Evolutionary conservation across 345 rosid genomes (phyloP).

Genomic region (Hypericum androsaemum): DNA sequence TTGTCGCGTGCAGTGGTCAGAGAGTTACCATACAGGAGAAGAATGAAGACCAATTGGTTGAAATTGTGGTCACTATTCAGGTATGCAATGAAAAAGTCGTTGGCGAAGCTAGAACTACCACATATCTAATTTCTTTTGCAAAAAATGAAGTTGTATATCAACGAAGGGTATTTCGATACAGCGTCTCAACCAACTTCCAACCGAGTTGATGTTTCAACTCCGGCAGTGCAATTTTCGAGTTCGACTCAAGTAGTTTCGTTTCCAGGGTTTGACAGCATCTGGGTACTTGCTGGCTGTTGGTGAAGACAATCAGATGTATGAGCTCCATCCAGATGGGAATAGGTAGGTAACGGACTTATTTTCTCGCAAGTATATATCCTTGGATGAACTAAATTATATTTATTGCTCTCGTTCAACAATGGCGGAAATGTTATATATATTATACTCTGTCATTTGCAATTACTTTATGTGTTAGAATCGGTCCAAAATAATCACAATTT

Average conservation of each 20-base stretch:
- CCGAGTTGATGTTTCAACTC: no score
- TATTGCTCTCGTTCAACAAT: no score
- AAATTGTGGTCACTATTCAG: conserved; percentile 68
- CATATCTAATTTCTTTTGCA: no score
- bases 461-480: background rate
- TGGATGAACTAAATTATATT: no score
- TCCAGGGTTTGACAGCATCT: conserved; percentile 73
- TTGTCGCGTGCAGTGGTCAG: conserved; percentile 51
- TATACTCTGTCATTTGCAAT: no score
- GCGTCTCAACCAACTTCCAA: no score
- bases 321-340: conserved; percentile 95
- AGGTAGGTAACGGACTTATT: conserved; percentile 35
- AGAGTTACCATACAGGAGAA: conserved; percentile 66
- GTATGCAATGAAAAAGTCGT: conserved; percentile 23
- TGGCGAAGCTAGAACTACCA: background rate
- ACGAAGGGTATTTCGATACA: no score
- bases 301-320: conserved; percentile 67
- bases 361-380: no score
- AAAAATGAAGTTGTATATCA: no score
- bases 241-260: background rate
- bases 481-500: background rate
- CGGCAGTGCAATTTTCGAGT: background rate
- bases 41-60: conserved; percentile 34
- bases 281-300: conserved; percentile 78
- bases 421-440: no score